Percentiles rank a stretch among this genome's conserved stretches.
phyloP scores from a whole-genome alignment of 352 stramenopile genomes.

The Peronospora belbahrii region DNA sequence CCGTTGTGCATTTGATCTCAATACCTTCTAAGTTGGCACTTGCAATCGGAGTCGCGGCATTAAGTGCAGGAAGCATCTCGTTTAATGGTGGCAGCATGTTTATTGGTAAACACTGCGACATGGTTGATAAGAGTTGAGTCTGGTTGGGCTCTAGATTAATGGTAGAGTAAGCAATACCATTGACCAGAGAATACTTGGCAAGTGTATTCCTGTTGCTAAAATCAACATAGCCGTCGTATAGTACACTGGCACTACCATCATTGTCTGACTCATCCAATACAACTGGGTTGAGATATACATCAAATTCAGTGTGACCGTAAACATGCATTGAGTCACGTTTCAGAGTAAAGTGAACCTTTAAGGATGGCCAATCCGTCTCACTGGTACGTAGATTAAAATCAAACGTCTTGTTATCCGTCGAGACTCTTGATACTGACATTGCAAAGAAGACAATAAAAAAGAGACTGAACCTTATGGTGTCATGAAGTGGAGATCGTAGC shows the following conservation, averaged over 20 bases:
- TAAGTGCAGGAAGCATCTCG: conserved; percentile 20
- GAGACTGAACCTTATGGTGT: too few relatives aligned
- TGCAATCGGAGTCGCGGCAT: conserved; percentile 9
- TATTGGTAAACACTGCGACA: conserved; percentile 16
- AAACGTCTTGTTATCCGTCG: too few relatives aligned
- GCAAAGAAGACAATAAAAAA: too few relatives aligned
- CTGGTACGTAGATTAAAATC: conserved; percentile 22
- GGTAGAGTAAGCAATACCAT: conserved; percentile 29
- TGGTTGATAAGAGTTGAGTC: conserved; percentile 3
- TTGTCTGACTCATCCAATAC: conserved; percentile 18
- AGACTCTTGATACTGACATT: too few relatives aligned
- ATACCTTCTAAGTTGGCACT: conserved; percentile 7
- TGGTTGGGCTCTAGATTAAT: conserved; percentile 5
- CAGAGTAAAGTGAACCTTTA: conserved; percentile 34
- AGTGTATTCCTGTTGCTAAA: conserved; percentile 18
- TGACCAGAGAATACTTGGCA: conserved; percentile 26
- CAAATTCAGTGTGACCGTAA: conserved; percentile 23
- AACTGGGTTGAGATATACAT: conserved; percentile 32
- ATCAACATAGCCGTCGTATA: conserved; percentile 29
- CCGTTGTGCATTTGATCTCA: conserved; percentile 25
- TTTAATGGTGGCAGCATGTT: conserved; percentile 23
- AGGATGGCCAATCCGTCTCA: conserved; percentile 23
- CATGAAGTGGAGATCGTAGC: too few relatives aligned
- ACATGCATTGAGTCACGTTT: conserved; percentile 36
- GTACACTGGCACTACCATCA: conserved; percentile 19